phyloP scores from a whole-genome alignment of 192 early-diverging fungal species.

The Coemansia sp. region DNA sequence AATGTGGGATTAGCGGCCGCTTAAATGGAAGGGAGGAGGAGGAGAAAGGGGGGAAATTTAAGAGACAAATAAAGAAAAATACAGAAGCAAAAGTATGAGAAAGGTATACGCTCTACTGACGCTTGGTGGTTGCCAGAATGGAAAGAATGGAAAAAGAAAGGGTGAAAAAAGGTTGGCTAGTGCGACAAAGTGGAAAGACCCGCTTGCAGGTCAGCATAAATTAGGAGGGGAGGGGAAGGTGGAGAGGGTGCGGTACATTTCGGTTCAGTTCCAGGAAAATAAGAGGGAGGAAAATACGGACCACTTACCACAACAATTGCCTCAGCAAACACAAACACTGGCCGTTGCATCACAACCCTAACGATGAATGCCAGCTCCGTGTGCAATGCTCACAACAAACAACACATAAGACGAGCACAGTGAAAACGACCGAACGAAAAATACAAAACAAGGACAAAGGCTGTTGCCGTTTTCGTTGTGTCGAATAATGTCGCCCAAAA shows the following conservation, averaged over 20 bases:
- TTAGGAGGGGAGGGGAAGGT: background rate
- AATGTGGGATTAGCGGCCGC: background rate
- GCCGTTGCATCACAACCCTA: background rate
- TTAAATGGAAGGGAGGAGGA: background rate
- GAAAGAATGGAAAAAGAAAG: constrained; percentile 9
- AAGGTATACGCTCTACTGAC: constrained; percentile 6
- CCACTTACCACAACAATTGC: background rate
- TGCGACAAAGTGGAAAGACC: no score
- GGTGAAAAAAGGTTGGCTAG: constrained; percentile 1
- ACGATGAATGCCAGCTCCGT: background rate
- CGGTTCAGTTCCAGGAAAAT: no score
- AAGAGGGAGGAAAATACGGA: background rate
- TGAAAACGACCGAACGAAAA: background rate
- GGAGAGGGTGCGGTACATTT: no score
- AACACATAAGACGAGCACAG: background rate
- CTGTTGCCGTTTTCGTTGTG: background rate
- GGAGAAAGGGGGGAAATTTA: background rate
- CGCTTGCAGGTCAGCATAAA: no score
- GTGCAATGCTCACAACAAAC: constrained; percentile 3
- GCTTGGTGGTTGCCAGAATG: constrained; percentile 8
- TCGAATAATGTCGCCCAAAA: background rate
- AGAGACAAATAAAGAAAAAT: constrained; percentile 1
- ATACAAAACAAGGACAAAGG: background rate
- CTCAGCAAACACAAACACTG: no score
- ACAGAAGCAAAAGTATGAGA: constrained; percentile 9